These are phyloP conservation scores for Cyberlindnera euphorbiae DNA, from an alignment of 805 yeast species.

Conservation along the genomic window DNA sequence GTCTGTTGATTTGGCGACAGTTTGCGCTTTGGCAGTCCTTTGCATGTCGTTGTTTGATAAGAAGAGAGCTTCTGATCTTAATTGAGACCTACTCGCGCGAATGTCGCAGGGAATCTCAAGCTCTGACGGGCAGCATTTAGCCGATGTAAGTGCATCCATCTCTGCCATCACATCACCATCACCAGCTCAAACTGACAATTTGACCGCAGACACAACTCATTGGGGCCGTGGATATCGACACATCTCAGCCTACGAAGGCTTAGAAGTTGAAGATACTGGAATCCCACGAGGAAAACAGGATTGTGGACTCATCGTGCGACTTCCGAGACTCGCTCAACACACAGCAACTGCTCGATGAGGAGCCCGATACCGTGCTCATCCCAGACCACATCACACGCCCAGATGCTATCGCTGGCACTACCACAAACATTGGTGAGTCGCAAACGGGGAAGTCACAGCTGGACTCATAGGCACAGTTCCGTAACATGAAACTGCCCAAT, in stretches of 20 bases:
- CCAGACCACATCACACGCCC: background rate
- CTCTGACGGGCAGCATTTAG: too few species aligned
- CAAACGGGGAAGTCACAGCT: background rate
- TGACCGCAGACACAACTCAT: slow-evolving; percentile 21
- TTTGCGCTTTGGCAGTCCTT: too few species aligned
- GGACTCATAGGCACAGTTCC: slow-evolving; percentile 21
- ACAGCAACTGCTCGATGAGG: slow-evolving; percentile 15
- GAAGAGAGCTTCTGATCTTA: too few species aligned
- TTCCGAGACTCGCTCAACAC: slow-evolving; percentile 16
- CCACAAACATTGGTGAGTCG: slow-evolving; percentile 1
- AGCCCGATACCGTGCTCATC: slow-evolving; percentile 7
- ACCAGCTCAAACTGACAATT: too few species aligned
- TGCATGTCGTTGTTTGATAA: too few species aligned
- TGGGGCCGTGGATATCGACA: slow-evolving; percentile 5
- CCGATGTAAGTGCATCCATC: too few species aligned
- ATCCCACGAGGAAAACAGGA: slow-evolving; percentile 19
- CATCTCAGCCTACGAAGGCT: slow-evolving; percentile 9
- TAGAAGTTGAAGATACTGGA: slow-evolving; percentile 13
- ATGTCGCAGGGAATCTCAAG: too few species aligned
- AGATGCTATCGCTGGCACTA: too few species aligned
- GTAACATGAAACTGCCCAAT: slow-evolving; percentile 8
- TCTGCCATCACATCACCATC: too few species aligned
- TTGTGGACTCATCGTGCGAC: slow-evolving; percentile 25
- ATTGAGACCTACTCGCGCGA: too few species aligned
- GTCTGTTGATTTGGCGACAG: too few species aligned